These are phyloP conservation scores for Plasmodium vivax DNA, from an alignment of 169 alveolate genomes.

Conservation along the genomic window DNA sequence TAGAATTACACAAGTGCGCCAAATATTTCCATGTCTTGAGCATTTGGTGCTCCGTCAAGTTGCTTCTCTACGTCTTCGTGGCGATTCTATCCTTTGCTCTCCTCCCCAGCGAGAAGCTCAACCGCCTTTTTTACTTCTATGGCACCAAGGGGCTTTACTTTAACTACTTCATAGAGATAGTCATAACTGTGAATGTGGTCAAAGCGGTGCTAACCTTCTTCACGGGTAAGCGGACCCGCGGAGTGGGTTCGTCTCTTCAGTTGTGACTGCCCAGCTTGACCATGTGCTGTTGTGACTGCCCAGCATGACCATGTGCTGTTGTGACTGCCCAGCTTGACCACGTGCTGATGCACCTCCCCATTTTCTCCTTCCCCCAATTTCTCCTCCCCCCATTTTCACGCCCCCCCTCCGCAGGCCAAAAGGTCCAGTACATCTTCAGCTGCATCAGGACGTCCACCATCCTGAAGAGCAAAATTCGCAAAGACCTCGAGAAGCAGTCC, in stretches of 20 bases:
- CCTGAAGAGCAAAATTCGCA: conserved; percentile 60
- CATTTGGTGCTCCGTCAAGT: conserved; percentile 63
- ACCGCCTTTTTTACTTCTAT: background rate
- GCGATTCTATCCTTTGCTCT: conserved; percentile 23
- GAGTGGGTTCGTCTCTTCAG: background rate
- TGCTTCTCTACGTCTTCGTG: conserved; percentile 7
- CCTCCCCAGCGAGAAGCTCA: background rate
- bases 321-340: background rate
- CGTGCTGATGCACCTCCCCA: background rate
- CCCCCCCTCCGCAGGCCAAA: conserved; percentile 29
- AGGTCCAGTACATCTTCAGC: conserved; percentile 50
- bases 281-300: too few relatives aligned
- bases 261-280: too few relatives aligned
- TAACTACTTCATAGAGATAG: conserved; percentile 43
- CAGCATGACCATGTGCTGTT: background rate
- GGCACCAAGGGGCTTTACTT: conserved; percentile 13
- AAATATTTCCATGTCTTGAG: conserved; percentile 35
- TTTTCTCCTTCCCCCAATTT: background rate
- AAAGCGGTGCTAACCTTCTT: conserved; percentile 59
- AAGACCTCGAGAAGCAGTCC: conserved; percentile 70
- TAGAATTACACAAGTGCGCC: conserved; percentile 17
- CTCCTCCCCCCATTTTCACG: background rate
- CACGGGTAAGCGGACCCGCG: conserved; percentile 19
- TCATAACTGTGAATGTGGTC: conserved; percentile 27
- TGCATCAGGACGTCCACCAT: conserved; percentile 62